Evolutionary conservation across 2,329 filamentous ascomycete genomes (phyloP), one percentile per base, ranked within the genome.

Genomic region (Pseudomassariella vexata): DNA sequence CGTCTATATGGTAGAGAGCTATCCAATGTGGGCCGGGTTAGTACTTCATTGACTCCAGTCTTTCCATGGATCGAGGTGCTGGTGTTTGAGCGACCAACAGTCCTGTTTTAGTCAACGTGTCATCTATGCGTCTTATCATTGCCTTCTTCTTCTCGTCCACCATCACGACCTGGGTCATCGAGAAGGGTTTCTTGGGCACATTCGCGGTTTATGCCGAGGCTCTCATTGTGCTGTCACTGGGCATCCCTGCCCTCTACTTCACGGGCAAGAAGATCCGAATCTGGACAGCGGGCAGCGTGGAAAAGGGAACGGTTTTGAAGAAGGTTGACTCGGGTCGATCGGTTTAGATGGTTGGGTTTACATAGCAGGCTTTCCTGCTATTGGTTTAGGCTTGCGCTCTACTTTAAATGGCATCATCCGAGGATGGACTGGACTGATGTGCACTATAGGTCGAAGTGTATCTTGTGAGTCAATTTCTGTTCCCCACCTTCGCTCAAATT

Each of bases 1-100:
- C 29, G 39, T 46, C 7, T 51, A 45, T 30, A 24, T 51, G 12
- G 44, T 50, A 20, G 48, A 51, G 42, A 41, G 40, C 11, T 50
- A 51, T 32, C 47, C 47, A 9, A 37, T 38, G 28, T 44, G 37
- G 31, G 44, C 47, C 6, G 47, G 47, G 39, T 46, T 7, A 34
- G 41, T 37, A 17, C n/a, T n/a, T n/a, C n/a, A n/a, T n/a, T n/a
- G n/a, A n/a, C n/a, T n/a, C n/a, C n/a, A n/a, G n/a, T n/a, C n/a
- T n/a, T n/a, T n/a, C n/a, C n/a, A n/a, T n/a, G n/a, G n/a, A n/a
- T n/a, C n/a, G n/a, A n/a, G n/a, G n/a, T n/a, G n/a, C n/a, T n/a
- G n/a, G n/a, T n/a, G n/a, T n/a, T n/a, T n/a, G n/a, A n/a, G n/a
- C n/a, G n/a, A n/a, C n/a, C n/a, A n/a, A 22, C 6, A 48, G 42